These are phyloP conservation scores for Chloromonas sp. DNA, from an alignment of 163 green algal species.

Conservation along the genomic window DNA sequence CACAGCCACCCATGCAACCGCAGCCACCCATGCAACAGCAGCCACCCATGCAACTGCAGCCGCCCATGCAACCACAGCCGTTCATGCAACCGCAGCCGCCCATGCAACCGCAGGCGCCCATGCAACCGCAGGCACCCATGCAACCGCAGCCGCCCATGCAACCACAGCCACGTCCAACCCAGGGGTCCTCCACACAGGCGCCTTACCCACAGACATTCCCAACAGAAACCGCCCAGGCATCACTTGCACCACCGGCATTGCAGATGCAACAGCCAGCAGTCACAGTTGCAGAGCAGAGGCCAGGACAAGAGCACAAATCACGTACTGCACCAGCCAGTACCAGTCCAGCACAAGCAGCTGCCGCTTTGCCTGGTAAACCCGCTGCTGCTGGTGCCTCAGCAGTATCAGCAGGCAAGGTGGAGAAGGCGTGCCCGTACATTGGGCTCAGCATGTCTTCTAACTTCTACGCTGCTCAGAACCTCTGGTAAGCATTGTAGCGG, in stretches of 20 bases:
- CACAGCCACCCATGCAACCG: not conserved
- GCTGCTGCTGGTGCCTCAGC: not conserved
- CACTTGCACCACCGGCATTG: constrained; percentile 6
- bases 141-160: no score
- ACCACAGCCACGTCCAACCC: no score
- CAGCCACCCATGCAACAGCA: not conserved
- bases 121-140: constrained; percentile 13
- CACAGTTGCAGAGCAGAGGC: constrained; percentile 3
- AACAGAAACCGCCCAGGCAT: no score
- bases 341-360: not conserved
- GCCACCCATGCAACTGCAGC: no score
- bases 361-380: no score
- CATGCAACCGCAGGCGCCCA: no score
- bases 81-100: not conserved
- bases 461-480: constrained; percentile 44
- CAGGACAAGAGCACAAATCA: not conserved
- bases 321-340: not conserved
- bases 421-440: constrained; percentile 38
- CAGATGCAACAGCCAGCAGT: not conserved
- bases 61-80: not conserved
- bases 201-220: no score
- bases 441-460: constrained; percentile 35
- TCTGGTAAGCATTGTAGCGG: constrained; percentile 23
- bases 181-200: no score
- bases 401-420: constrained; percentile 16